These are phyloP conservation scores for Penstemon newberryi DNA, from an alignment of 257 asterid species.

Conservation along the genomic window DNA sequence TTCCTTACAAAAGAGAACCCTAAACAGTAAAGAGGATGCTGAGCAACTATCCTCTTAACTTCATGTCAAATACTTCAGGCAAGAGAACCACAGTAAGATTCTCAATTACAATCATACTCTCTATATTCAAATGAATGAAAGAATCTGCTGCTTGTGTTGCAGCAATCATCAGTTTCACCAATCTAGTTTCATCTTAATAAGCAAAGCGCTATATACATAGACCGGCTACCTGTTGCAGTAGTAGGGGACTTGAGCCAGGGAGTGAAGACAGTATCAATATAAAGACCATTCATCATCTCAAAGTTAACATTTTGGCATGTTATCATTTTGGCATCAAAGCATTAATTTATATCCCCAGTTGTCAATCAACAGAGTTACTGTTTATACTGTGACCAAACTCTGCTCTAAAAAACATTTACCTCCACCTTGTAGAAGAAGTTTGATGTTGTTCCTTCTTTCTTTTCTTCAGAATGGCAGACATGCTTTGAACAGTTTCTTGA, in stretches of 20 bases:
- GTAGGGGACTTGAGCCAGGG: conserved; percentile 6
- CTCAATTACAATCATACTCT: not conserved
- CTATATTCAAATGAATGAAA: conserved; percentile 7
- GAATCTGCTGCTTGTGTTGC: not conserved
- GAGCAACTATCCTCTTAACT: too few species aligned
- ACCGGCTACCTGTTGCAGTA: conserved; percentile 6
- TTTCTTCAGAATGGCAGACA: conserved; percentile 73
- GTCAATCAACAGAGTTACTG: not conserved
- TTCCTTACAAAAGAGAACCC: not conserved
- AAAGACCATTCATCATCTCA: conserved; percentile 9
- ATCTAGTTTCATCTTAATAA: not conserved
- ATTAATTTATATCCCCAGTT: not conserved
- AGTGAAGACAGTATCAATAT: not conserved
- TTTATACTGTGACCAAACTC: not conserved
- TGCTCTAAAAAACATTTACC: conserved; percentile 38
- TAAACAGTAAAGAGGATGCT: too few species aligned
- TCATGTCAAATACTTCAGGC: not conserved
- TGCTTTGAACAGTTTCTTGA: conserved; percentile 43
- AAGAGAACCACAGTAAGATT: not conserved
- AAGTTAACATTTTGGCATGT: not conserved
- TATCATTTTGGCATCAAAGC: not conserved
- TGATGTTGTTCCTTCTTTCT: conserved; percentile 47
- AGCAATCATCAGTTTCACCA: conserved; percentile 17
- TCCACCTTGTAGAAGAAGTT: conserved; percentile 55
- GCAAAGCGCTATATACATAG: conserved; percentile 12